These are phyloP conservation scores for Meredithiella fracta DNA, from an alignment of 2,329 filamentous ascomycete species.

Conservation along the genomic window DNA sequence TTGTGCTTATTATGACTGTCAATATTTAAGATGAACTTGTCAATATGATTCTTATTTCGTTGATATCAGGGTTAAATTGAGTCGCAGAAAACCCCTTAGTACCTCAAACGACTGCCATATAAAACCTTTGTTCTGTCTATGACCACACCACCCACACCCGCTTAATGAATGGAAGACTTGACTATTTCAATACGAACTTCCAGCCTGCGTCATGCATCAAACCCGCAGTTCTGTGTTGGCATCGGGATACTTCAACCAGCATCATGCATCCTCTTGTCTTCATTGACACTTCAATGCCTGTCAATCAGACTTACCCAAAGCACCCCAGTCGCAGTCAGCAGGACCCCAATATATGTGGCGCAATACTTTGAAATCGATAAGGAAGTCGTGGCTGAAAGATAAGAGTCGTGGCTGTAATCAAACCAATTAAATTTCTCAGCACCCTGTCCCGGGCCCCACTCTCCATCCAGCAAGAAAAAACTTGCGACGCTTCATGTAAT, in stretches of 20 bases:
- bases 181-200: not conserved
- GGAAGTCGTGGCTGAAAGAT: constrained; percentile 2
- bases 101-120: too few species aligned
- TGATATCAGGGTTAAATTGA: not conserved
- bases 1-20: not conserved
- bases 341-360: constrained; percentile 2
- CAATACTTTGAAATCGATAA: not conserved
- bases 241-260: not conserved
- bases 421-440: constrained; percentile 7
- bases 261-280: not conserved
- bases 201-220: not conserved
- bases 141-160: not conserved
- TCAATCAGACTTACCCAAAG: not conserved
- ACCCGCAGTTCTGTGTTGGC: not conserved
- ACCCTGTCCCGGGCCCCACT: constrained; percentile 11
- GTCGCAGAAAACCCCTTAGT: too few species aligned
- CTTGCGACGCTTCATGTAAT: constrained; percentile 10
- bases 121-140: not conserved
- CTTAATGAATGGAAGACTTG: not conserved
- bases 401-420: constrained; percentile 11
- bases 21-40: not conserved
- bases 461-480: constrained; percentile 13
- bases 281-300: constrained; percentile 1
- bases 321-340: not conserved
- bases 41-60: not conserved